Conservation (phyloP, 129 eudicot genomes). For the Flaveria brownii region DNA sequence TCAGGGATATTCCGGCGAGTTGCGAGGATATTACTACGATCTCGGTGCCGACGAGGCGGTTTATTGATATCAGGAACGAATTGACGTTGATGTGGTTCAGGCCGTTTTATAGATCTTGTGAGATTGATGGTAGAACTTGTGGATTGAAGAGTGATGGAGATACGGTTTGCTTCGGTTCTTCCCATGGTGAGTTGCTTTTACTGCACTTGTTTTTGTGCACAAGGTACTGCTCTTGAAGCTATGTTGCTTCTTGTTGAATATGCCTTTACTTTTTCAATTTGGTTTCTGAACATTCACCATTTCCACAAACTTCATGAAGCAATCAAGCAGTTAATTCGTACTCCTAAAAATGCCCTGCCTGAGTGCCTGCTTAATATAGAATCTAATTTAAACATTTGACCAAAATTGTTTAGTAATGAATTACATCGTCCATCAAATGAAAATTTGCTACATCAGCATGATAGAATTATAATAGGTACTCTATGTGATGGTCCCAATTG, state of each 20-base stretch:
- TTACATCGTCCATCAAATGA: conserved; percentile 1
- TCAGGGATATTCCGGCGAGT: conserved; percentile 34
- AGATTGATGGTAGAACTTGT: conserved; percentile 52
- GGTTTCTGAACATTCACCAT: neutral
- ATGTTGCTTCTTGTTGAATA: conserved; percentile 19
- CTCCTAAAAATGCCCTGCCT: conserved; percentile 8
- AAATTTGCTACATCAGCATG: conserved; percentile 15
- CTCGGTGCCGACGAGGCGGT: conserved; percentile 36
- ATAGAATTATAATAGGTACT: neutral
- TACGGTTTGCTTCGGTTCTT: conserved; percentile 36
- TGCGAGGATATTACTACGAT: conserved; percentile 40
- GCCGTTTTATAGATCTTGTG: conserved; percentile 60
- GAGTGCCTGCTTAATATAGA: conserved; percentile 4
- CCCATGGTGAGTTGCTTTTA: conserved; percentile 27
- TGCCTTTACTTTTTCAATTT: conserved; percentile 6
- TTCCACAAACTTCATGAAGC: neutral
- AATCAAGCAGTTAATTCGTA: conserved; percentile 7
- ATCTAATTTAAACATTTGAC: neutral
- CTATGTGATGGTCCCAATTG: neutral
- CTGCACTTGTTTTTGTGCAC: conserved; percentile 26
- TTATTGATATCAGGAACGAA: conserved; percentile 28
- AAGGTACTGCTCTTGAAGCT: conserved; percentile 10
- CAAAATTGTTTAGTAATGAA: neutral
- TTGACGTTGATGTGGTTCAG: conserved; percentile 51
- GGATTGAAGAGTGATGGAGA: conserved; percentile 45